Evolutionary conservation across 768 basidiomycete genomes (phyloP).

Genomic region (Pluteus cervinus): DNA sequence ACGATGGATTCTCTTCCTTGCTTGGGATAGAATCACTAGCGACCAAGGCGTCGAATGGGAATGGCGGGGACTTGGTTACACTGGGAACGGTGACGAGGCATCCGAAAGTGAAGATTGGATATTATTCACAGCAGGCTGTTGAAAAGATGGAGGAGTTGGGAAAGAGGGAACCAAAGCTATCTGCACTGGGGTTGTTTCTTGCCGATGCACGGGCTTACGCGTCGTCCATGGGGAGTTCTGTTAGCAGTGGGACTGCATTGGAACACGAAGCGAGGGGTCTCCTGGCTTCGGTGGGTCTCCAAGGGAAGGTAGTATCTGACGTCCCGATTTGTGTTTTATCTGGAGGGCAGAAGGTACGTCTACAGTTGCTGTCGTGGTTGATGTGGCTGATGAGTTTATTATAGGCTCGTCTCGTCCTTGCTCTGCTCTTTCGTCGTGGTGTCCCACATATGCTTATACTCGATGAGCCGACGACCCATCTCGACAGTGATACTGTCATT

Average conservation of each 20-base stretch:
- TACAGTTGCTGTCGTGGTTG: slow-evolving; percentile 28
- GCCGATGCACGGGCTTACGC: slow-evolving; percentile 27
- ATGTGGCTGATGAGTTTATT: slow-evolving; percentile 47
- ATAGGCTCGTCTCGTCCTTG: slow-evolving; percentile 55
- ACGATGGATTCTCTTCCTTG: no score
- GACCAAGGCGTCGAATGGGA: no score
- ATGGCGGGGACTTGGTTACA: slow-evolving; percentile 31
- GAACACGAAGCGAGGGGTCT: no score
- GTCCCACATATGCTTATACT: slow-evolving; percentile 49
- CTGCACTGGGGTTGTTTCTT: slow-evolving; percentile 20
- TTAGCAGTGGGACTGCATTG: no score
- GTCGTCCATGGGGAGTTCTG: slow-evolving; percentile 39
- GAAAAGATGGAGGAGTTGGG: slow-evolving; percentile 38
- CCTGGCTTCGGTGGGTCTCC: no score
- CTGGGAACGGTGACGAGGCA: slow-evolving; percentile 46
- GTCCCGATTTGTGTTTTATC: no score
- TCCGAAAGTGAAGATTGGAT: slow-evolving; percentile 47
- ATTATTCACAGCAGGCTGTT: slow-evolving; percentile 59
- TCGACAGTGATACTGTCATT: slow-evolving; percentile 55
- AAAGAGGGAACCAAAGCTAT: slow-evolving; percentile 18
- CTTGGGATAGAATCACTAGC: no score
- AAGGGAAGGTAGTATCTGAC: no score
- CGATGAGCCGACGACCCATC: slow-evolving; percentile 66
- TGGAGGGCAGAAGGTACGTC: no score
- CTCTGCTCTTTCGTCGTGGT: slow-evolving; percentile 43